Conservation (phyloP, 176 grass and related monocot species). For the Urochloa ruziziensis region DNA sequence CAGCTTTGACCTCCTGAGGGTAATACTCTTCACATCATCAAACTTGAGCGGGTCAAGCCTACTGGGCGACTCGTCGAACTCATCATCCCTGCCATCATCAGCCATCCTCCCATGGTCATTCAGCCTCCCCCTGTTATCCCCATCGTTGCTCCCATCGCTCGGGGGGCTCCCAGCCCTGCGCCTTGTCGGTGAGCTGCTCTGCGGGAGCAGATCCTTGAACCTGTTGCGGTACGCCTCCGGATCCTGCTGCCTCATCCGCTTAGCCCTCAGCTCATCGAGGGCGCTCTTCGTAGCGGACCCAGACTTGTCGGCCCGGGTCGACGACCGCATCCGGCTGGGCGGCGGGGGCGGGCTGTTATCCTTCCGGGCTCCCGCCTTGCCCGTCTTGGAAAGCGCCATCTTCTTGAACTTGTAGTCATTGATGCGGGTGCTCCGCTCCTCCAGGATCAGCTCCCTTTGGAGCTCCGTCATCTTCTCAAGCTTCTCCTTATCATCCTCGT, state of each 20-base stretch:
- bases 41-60: constrained; percentile 68
- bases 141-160: constrained; percentile 65
- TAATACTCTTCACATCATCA: constrained; percentile 79
- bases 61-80: constrained; percentile 64
- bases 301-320: constrained; percentile 40
- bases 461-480: constrained; percentile 75
- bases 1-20: constrained; percentile 73
- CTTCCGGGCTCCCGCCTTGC: constrained; percentile 27
- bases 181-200: constrained; percentile 29
- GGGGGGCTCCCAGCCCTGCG: constrained; percentile 53
- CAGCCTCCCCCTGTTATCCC: constrained; percentile 42
- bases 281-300: constrained; percentile 58
- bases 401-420: constrained; percentile 81
- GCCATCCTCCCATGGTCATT: constrained; percentile 47
- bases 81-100: constrained; percentile 66
- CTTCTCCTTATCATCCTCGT: constrained; percentile 82
- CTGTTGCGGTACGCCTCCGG: constrained; percentile 51
- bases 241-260: constrained; percentile 66
- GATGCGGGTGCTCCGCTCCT: constrained; percentile 49
- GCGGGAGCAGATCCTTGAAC: constrained; percentile 41
- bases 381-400: constrained; percentile 58
- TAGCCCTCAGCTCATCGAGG: constrained; percentile 60
- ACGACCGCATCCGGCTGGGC: constrained; percentile 35
- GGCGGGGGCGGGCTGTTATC: constrained; percentile 66
- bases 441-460: constrained; percentile 74